Conservation (phyloP, 768 basidiomycete species). For the Phanerochaete carnosa region DNA sequence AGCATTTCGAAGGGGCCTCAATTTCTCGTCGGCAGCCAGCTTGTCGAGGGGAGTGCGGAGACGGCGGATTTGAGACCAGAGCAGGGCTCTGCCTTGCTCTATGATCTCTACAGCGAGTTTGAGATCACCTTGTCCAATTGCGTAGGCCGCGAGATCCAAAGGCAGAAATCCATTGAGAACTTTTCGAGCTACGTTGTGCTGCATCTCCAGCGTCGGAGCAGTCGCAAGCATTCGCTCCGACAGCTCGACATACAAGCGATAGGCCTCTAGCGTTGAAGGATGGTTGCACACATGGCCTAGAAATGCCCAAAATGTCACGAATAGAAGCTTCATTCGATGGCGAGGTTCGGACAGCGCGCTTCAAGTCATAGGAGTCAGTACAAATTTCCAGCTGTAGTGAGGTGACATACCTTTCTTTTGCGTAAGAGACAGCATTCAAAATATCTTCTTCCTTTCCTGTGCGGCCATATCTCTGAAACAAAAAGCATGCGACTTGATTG, state of each 20-base stretch:
- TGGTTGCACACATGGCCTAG: neutral
- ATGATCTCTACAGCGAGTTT: conserved; percentile 21
- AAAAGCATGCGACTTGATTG: neutral
- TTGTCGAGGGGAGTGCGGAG: conserved; percentile 17
- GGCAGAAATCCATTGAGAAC: neutral
- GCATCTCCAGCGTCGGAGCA: neutral
- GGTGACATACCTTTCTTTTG: no score
- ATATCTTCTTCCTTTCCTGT: neutral
- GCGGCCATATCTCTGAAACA: neutral
- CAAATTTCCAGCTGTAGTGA: neutral
- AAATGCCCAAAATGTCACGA: neutral
- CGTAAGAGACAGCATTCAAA: neutral
- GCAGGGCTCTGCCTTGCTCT: conserved; percentile 21
- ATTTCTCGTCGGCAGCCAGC: neutral
- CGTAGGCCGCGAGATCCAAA: neutral
- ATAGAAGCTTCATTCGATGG: neutral
- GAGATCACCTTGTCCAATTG: neutral
- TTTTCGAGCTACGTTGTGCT: neutral
- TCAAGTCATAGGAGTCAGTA: neutral
- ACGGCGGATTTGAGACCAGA: conserved; percentile 20
- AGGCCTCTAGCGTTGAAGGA: neutral
- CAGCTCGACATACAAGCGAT: neutral
- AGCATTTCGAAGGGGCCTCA: neutral
- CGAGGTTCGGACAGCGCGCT: no score
- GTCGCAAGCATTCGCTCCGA: neutral